phyloP scores from a whole-genome alignment of 495 filamentous ascomycete genomes.

The Penicillium longicatenatum region DNA sequence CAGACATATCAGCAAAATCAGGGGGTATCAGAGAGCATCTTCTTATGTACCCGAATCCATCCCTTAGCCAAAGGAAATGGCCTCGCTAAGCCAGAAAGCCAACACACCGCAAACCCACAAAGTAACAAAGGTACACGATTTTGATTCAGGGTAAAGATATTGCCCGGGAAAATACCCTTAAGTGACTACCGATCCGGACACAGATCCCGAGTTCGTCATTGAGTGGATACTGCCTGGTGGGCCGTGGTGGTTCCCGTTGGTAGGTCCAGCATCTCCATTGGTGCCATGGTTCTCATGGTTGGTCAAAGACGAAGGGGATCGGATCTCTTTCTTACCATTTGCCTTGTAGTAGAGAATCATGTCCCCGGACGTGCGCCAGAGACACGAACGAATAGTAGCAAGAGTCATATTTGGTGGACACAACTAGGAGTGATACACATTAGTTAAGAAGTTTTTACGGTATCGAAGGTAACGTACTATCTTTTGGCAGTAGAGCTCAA shows the following conservation, averaged over 20 bases:
- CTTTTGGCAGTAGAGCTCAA: conserved; percentile 92
- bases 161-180: conserved; percentile 11
- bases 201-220: conserved; percentile 38
- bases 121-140: conserved; percentile 7
- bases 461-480: conserved; percentile 60
- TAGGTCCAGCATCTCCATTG: conserved; percentile 22
- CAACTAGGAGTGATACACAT: conserved; percentile 43
- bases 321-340: conserved; percentile 70
- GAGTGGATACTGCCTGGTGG: conserved; percentile 40
- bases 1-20: conserved; percentile 12
- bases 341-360: conserved; percentile 88
- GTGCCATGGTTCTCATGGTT: conserved; percentile 19
- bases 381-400: conserved; percentile 81
- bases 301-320: conserved; percentile 23
- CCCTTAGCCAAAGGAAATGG: conserved; percentile 14
- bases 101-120: conserved; percentile 1
- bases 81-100: conserved; percentile 5
- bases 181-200: conserved; percentile 32
- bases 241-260: conserved; percentile 15
- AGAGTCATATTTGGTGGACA: conserved; percentile 80
- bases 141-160: conserved; percentile 3
- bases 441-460: conserved; percentile 1
- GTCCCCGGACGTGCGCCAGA: conserved; percentile 92
- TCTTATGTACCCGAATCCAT: conserved; percentile 24
- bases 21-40: conserved; percentile 21